Conservation (phyloP, 1,139 yeast genomes). For the Komagataea norvegica region DNA sequence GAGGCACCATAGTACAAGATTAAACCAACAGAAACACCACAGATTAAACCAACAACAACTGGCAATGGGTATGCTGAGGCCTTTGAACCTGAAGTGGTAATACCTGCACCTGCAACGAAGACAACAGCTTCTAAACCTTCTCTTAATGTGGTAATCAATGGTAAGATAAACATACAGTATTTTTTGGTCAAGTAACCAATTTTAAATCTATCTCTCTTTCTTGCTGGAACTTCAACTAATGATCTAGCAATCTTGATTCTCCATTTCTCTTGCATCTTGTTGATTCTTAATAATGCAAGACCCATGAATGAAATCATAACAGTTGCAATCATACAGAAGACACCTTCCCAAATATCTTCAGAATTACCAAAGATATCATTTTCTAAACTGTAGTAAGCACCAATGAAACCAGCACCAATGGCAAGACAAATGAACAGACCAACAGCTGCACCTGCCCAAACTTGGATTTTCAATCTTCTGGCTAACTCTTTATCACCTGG, state of each 20-base stretch:
- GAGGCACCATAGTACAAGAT: conserved; percentile 74
- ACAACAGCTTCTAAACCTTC: conserved; percentile 93
- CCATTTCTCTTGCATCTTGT: conserved; percentile 88
- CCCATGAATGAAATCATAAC: conserved; percentile 87
- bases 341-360: conserved; percentile 90
- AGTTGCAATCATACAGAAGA: conserved; percentile 76
- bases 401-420: conserved; percentile 71
- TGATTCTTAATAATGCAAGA: conserved; percentile 74
- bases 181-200: conserved; percentile 41
- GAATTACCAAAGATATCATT: conserved; percentile 78
- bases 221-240: conserved; percentile 38
- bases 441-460: conserved; percentile 75
- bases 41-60: conserved; percentile 66
- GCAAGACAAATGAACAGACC: conserved; percentile 73
- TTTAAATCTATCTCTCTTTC: conserved; percentile 32
- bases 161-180: conserved; percentile 74
- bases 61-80: conserved; percentile 81
- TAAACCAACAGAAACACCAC: conserved; percentile 67
- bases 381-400: conserved; percentile 71
- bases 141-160: conserved; percentile 77
- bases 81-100: conserved; percentile 42
- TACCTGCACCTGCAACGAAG: conserved; percentile 85
- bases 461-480: conserved; percentile 53
- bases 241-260: conserved; percentile 27
- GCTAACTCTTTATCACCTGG: conserved; percentile 27